Evolutionary conservation across 768 basidiomycete species (phyloP).

Genomic region (Pisolithus albus): DNA sequence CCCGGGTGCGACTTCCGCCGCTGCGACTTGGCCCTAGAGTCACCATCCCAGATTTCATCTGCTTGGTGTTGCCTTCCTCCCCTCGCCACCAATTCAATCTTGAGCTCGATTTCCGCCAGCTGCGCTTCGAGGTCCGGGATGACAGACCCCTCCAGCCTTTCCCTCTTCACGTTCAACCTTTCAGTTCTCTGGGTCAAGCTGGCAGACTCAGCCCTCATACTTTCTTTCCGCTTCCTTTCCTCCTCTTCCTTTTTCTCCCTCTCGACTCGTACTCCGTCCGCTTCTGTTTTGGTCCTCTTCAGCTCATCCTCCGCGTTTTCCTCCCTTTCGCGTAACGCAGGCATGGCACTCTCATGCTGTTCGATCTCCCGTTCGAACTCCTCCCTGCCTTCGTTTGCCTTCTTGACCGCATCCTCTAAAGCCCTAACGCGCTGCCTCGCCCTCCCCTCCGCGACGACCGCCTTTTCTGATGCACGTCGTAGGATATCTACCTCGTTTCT

Average conservation of each 20-base stretch:
- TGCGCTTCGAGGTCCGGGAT: conserved; percentile 66
- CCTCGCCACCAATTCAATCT: conserved; percentile 43
- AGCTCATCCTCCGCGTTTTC: conserved; percentile 37
- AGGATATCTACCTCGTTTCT: conserved; percentile 80
- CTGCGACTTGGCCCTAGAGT: conserved; percentile 12
- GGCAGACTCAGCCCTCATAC: conserved; percentile 51
- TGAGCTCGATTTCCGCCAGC: conserved; percentile 49
- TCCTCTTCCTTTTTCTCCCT: conserved; percentile 43
- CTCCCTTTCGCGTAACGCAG: conserved; percentile 35
- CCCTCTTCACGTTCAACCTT: conserved; percentile 54
- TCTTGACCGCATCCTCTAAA: conserved; percentile 81
- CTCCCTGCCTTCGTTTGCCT: conserved; percentile 53
- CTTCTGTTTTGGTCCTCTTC: conserved; percentile 34
- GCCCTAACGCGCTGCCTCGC: conserved; percentile 82
- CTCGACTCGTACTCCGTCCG: conserved; percentile 38
- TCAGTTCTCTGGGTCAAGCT: conserved; percentile 58
- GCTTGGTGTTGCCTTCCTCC: conserved; percentile 14
- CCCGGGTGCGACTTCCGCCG: conserved; percentile 24
- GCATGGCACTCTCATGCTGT: conserved; percentile 36
- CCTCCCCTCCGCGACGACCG: conserved; percentile 65
- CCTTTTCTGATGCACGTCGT: conserved; percentile 78
- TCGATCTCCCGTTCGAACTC: conserved; percentile 36
- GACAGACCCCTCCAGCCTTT: conserved; percentile 52
- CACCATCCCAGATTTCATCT: conserved; percentile 12
- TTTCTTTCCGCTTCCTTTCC: conserved; percentile 49